Base-by-base conservation (phyloP, 2,329 filamentous ascomycete genomes). In the Fusarium proliferatum region DNA sequence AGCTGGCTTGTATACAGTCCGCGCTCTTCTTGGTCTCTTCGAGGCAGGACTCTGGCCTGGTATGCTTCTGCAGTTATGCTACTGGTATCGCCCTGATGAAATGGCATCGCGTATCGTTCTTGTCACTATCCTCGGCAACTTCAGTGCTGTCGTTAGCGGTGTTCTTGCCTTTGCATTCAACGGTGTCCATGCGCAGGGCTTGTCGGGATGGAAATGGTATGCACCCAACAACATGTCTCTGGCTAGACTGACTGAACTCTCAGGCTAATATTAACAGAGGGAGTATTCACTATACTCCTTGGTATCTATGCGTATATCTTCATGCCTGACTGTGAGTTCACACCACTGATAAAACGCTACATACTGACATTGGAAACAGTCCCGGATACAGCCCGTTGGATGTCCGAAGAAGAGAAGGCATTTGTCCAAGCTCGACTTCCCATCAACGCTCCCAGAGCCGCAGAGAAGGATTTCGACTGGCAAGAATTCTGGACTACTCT, bases 271-370 rank as follows among this genome's bases (percentile, higher is more conserved):
- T 41, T 55, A 1, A 55, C 51, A 0, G 51, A 55, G 16, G 51
- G 51, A 5, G 19, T 55, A 9, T 55, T 55, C 23, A 55, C 51
- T 17, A 55, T 55, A 1, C 13, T 41, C n/a, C 51, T 55, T 0
- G 51, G 51, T 2, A n/a, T 55, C 0, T 55, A 13, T 1, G 51
- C 51, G 13, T 55, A 41, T 0, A 41, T 55, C 2, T 55, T 55
- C 6, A 55, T 55, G 51, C 51, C 51, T 2, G 51, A 55, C 10
- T 55, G 51, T 53, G 6, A 41, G 49, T 19, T 19, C 3, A 6
- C 0, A 9, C 2, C 11, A 13, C 16, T 17, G 2, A 19, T 2
- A 5, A 0, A 34, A 26, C 26, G 5, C 16, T 26, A 5, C 8
- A 15, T 23, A 26, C 30, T 51, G n/a, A 51, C 11, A 19, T 15